Conservation (phyloP, 805 yeast genomes). For the Candida nitratophila region DNA sequence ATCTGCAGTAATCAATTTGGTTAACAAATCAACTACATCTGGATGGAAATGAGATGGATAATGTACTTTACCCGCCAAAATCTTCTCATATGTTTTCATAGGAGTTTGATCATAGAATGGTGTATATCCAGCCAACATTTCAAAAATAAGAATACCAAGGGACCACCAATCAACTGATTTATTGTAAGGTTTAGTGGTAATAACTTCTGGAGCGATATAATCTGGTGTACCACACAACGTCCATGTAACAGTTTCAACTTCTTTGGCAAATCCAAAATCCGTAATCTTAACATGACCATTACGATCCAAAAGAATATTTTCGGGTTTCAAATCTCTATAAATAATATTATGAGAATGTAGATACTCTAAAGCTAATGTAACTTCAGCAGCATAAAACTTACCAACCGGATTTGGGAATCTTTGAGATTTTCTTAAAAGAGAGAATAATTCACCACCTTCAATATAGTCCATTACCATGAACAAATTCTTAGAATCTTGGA, state of each 20-base stretch:
- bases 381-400: slow-evolving; percentile 59
- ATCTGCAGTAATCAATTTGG: slow-evolving; percentile 46
- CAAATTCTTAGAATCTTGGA: slow-evolving; percentile 48
- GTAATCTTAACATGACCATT: slow-evolving; percentile 56
- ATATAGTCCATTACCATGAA: slow-evolving; percentile 62
- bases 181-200: slow-evolving; percentile 55
- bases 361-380: slow-evolving; percentile 50
- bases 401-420: slow-evolving; percentile 59
- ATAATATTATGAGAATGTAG: slow-evolving; percentile 53
- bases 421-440: slow-evolving; percentile 48
- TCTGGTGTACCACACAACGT: slow-evolving; percentile 62
- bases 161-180: slow-evolving; percentile 65
- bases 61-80: slow-evolving; percentile 43
- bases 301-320: slow-evolving; percentile 49
- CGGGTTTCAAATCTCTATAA: slow-evolving; percentile 56
- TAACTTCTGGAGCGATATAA: slow-evolving; percentile 61
- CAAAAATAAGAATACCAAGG: slow-evolving; percentile 51
- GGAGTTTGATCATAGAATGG: slow-evolving; percentile 60
- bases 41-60: slow-evolving; percentile 49
- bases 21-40: slow-evolving; percentile 44
- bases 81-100: slow-evolving; percentile 57
- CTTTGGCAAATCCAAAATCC: slow-evolving; percentile 60
- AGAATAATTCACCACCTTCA: slow-evolving; percentile 57
- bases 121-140: slow-evolving; percentile 57
- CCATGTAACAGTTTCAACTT: slow-evolving; percentile 51